Evolutionary conservation across 306 rosid genomes (phyloP).

Genomic region (Prunus davidiana): DNA sequence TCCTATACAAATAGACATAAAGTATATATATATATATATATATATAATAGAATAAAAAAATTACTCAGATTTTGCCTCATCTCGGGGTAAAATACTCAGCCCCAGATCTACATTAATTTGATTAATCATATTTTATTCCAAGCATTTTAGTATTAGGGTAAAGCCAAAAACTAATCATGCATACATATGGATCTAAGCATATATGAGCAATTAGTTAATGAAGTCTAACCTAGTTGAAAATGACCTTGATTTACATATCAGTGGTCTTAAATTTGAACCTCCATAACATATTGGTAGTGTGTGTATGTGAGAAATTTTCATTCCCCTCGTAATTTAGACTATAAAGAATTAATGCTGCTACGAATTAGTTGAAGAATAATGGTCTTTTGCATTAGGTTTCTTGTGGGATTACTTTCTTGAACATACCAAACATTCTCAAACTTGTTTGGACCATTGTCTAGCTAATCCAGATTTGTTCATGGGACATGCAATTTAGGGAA

Average conservation of each 20-base stretch:
- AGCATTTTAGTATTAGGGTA: neutral
- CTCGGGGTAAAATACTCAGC: neutral
- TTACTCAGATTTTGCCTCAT: neutral
- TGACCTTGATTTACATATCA: rapidly evolving
- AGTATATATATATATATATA: neutral
- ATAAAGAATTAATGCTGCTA: neutral
- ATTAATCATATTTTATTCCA: neutral
- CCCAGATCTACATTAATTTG: neutral
- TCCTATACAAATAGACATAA: constrained; percentile 1
- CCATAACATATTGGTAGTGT: no score
- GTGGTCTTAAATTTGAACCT: rapidly evolving
- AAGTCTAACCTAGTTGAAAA: no score
- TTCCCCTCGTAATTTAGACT: neutral
- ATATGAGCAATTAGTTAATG: no score
- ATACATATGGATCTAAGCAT: neutral
- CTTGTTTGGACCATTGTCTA: neutral
- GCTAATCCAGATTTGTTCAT: neutral
- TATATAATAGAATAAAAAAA: neutral
- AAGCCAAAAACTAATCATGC: neutral
- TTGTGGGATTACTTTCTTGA: neutral
- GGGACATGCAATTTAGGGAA: no score
- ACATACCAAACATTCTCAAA: neutral
- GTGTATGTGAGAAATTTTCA: no score
- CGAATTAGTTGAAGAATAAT: neutral
- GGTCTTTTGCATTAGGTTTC: neutral